Evolutionary conservation across 305 asterid species (phyloP), one percentile per base, ranked within the genome.

Genomic region (Fraxinus latifolia): DNA sequence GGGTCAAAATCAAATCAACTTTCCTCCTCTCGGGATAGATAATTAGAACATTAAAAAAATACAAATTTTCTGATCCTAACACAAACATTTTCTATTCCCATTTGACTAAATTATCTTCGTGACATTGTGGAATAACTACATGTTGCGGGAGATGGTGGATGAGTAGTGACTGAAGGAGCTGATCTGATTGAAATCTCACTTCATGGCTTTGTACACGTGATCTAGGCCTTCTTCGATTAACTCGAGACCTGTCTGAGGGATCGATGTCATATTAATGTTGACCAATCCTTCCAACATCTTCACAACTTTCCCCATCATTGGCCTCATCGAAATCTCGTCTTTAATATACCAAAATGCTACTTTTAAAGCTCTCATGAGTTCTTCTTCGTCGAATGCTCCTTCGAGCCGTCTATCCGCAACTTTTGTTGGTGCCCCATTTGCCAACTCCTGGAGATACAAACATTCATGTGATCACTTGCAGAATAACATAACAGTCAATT

Each of bases 261-360:
- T 95, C 58, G 93, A 93, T 17, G 97, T 95, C 86, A 81, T 83
- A 42, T 87, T 90, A 25, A 91, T 83, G 82, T 83, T 92, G 2
- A 91, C 88, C 4, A 95, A 88, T 50, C 94, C 97, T 83, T 95
- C 98, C 83, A 93, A 80, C 95, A 95, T 92, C 87, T 84, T 93
- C 89, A 95, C 93, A 7, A 91, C 97, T 44, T 95, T 97, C 3
- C 97, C 98, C 97, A 93, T 93, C 0, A 93, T 87, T 0, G 97
- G 98, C 87, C 97, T 90, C 88, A 82, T 82, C 34, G 73, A 83
- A 1, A 92, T 91, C 74, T 95, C 98, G 23, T 95, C 97, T 17
- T 93, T 97, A 19, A 95, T 93, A 85, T 97, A 95, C 97, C 97
- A 95, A 47, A 95, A 90, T 0, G 96, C 97, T 2, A 89, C 91